Base-by-base conservation (phyloP, 176 grass and related monocot species). In the Oryza officinalis region DNA sequence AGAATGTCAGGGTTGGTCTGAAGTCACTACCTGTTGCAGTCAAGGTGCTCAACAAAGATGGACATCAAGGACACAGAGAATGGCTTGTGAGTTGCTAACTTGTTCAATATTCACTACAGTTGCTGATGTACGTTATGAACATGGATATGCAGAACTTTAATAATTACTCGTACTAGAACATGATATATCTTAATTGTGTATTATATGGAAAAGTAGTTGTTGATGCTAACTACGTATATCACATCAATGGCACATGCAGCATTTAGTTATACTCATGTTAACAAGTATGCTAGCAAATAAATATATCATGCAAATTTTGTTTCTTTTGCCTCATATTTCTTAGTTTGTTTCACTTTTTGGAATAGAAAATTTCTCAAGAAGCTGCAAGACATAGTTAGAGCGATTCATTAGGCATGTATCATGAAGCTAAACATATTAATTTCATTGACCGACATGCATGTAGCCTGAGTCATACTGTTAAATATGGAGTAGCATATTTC, bases 11-110 rank as follows among this genome's bases (percentile, higher is more conserved):
- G 67, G 93, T 99, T 41, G 91, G 96, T 25, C 85, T 99, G 63
- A 99, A 99, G 81, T 92, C 93, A 18, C 85, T 99, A 57, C 96
- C 96, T 54, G 96, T 99, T 67, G 96, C 96, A 10, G 96, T 99
- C 64, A 99, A 99, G 79, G 96, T 99, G 75, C 91, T 99, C 70
- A 96, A 99, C 75, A 99, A 99, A 73, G 96, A 99, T 81, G 96
- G 96, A 35, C 91, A 99, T 80, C 96, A 99, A 88, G 96, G 96
- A 9, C 96, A 99, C 71, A 84, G 91, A 87, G 96, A 99, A 92
- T 99, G 96, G 96, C 96, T 99, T 86, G 96, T 99, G 89, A 94
- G 96, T 92, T 76, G 54, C 25, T 25, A 94, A 89, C 52, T 88
- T 83, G 23, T 63, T 73, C 72, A 78, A 25, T 59, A 31, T 81